Evolutionary conservation across 805 yeast species (phyloP), one percentile per base, ranked within the genome.

Genomic region (Candida succiphila): DNA sequence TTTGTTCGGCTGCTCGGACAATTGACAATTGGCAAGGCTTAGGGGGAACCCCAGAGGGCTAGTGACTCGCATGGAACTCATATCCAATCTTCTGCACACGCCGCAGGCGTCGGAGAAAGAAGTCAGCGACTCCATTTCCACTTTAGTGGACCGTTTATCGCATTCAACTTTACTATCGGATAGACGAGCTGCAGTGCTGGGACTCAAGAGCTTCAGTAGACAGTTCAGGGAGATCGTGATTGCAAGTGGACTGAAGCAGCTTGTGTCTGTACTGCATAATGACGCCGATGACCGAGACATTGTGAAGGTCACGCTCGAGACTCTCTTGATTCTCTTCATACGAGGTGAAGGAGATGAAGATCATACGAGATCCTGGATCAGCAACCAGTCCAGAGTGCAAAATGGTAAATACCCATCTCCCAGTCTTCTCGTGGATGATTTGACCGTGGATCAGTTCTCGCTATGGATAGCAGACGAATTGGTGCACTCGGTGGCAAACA

Each of bases 391-490:
- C 16, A 65, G 94, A 41, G 45, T 71, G 17, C 80, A 77, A 48
- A 78, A 79, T 56, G 89, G 89, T 10, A 79, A 79, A 47, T 82
- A 81, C 43, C 85, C 88, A 0, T 76, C 87, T 3, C 92, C 92
- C 3, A 58, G 77, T 15, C 60, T 75, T 19, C 58, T 71, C 54
- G 75, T 69, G 32, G 70, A 71, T 28, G 68, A 64, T 38, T 53
- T 67, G 3, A 57, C 63, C 4, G 72, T 75, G 10, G 97, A 88
- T 51, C 94, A 86, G 48, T 83, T 92, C 43, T 83, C 96, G 1
- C 59, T 88, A 36, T 88, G 96, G 95, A 83, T 92, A 22, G 86
- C 97, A 0, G 98, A 92, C 56, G 96, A 86, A 48, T 63, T 92
- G 45, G 81, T 88, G 2, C 88, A 83, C 57, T 59, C 65, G 23